Percentiles rank a stretch among this genome's conserved stretches.
Evolutionary conservation across 495 filamentous ascomycete species (phyloP).

Genomic region (Penicillium alfredii): DNA sequence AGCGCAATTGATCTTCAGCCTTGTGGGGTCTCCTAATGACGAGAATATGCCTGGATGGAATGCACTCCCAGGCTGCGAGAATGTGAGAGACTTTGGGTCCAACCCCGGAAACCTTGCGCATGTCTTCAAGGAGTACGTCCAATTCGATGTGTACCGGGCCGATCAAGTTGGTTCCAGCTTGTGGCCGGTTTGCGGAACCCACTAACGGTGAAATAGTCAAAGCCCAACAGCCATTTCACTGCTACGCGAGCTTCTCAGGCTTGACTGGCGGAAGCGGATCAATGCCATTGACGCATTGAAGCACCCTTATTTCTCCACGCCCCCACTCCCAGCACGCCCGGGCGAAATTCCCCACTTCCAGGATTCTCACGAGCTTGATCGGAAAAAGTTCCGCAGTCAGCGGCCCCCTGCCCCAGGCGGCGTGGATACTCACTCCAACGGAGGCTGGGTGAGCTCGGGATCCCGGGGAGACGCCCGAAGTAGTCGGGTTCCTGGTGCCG

Average conservation of each 20-base stretch:
- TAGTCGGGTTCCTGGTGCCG: slow-evolving; percentile 31
- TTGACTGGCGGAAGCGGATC: slow-evolving; percentile 81
- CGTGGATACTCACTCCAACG: slow-evolving; percentile 68
- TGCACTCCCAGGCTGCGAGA: slow-evolving; percentile 72
- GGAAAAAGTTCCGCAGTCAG: slow-evolving; percentile 77
- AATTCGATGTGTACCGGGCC: too few species aligned
- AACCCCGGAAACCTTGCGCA: slow-evolving; percentile 60
- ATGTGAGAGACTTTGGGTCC: slow-evolving; percentile 56
- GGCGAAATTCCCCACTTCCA: slow-evolving; percentile 82
- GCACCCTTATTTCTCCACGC: slow-evolving; percentile 81
- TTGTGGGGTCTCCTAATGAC: slow-evolving; percentile 88
- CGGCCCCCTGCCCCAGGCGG: slow-evolving; percentile 77
- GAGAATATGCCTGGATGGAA: slow-evolving; percentile 92
- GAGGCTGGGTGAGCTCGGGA: slow-evolving; percentile 46
- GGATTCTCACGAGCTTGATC: slow-evolving; percentile 93
- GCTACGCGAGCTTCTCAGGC: slow-evolving; percentile 72
- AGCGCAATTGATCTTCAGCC: slow-evolving; percentile 80
- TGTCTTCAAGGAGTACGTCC: slow-evolving; percentile 62
- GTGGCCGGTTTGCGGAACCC: neutral
- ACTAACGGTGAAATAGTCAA: slow-evolving; percentile 24
- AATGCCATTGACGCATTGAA: slow-evolving; percentile 93
- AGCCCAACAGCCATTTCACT: slow-evolving; percentile 67
- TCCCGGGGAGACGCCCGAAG: slow-evolving; percentile 27
- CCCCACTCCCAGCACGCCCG: slow-evolving; percentile 72
- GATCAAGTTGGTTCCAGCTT: too few species aligned